A percentile compares a stretch with the other conserved stretches of the same genome.
Evolutionary conservation across 2,329 filamentous ascomycete species (phyloP).

Genomic region (Graphilbum ipis-grandicollis): DNA sequence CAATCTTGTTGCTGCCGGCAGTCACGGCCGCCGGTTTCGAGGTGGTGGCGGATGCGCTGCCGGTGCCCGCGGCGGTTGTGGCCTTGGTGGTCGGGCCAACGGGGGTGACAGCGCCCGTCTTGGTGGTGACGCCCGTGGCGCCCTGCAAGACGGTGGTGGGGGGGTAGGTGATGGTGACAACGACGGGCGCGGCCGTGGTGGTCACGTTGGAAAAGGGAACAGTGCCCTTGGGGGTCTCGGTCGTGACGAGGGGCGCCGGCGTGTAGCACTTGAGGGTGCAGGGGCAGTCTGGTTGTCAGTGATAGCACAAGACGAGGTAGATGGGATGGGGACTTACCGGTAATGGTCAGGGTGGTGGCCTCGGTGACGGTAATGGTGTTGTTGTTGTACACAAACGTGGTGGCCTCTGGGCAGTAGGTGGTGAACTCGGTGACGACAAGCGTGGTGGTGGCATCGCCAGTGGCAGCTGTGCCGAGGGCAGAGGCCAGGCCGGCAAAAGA

Average conservation of each 20-base stretch:
- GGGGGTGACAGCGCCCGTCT: neutral
- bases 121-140: conserved; percentile 1
- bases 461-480: neutral
- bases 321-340: conserved; percentile 2
- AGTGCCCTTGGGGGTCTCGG: neutral
- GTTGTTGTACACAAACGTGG: conserved; percentile 45
- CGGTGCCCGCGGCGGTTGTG: neutral
- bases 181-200: neutral
- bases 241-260: neutral
- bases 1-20: conserved; percentile 7
- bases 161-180: neutral
- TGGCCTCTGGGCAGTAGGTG: conserved; percentile 59
- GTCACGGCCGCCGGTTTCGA: conserved; percentile 2
- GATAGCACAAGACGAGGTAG: neutral
- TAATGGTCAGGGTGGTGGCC: conserved; percentile 10
- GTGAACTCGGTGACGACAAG: conserved; percentile 41
- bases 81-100: neutral
- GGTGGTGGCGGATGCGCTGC: neutral
- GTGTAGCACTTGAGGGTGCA: conserved; percentile 7
- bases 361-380: conserved; percentile 40
- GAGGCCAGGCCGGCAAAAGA: neutral
- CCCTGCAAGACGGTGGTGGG: conserved; percentile 1
- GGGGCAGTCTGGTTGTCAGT: conserved; percentile 7
- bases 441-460: conserved; percentile 4
- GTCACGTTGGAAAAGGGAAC: neutral